Evolutionary conservation across 2,329 filamentous ascomycete genomes (phyloP).

Genomic region (Elsinoe perseae): DNA sequence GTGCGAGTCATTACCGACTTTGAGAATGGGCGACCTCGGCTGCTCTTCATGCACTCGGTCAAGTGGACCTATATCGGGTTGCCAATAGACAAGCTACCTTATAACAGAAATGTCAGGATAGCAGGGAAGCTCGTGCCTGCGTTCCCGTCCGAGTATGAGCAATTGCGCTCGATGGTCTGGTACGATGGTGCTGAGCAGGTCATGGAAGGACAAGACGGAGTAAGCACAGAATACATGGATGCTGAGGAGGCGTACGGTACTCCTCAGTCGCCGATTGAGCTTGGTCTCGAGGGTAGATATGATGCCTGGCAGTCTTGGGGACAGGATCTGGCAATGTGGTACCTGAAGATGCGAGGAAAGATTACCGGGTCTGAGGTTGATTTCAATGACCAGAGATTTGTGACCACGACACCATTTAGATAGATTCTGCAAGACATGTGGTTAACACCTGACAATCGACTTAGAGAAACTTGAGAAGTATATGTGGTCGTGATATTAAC

Average conservation of each 20-base stretch:
- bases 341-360: neutral
- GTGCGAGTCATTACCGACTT: neutral
- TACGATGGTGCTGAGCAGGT: constrained; percentile 5
- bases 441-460: neutral
- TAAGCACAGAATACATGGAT: neutral
- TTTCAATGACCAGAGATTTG: neutral
- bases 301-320: neutral
- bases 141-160: constrained; percentile 11
- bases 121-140: neutral
- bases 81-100: neutral
- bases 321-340: neutral
- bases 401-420: neutral
- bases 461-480: neutral
- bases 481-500: too few relatives aligned
- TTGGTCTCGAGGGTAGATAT: neutral
- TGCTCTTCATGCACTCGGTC: neutral
- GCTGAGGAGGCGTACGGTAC: neutral
- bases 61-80: neutral
- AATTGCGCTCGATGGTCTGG: neutral
- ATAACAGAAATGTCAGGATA: constrained; percentile 3
- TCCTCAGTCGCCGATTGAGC: neutral
- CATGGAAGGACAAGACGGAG: neutral
- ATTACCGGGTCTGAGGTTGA: neutral
- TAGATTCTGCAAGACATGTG: neutral
- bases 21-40: neutral